Evolutionary conservation across 2,329 filamentous ascomycete species (phyloP).

Genomic region (Emericellopsis cladophorae): DNA sequence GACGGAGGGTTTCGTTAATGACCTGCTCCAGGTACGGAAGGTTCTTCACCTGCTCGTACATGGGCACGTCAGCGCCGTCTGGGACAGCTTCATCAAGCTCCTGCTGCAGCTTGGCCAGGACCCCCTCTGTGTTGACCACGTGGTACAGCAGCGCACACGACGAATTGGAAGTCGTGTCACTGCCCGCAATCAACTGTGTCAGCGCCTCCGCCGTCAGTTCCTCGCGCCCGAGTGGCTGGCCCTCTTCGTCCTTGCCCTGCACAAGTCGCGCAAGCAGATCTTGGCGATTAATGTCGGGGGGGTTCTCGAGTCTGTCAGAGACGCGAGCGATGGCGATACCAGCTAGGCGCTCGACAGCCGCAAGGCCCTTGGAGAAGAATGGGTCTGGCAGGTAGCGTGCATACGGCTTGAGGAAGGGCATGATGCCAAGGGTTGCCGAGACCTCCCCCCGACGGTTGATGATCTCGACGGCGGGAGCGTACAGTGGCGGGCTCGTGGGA

Average conservation of each 20-base stretch:
- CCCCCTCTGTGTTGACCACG: constrained; percentile 54
- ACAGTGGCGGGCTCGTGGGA: constrained; percentile 48
- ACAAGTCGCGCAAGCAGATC: constrained; percentile 76
- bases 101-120: constrained; percentile 58
- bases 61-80: constrained; percentile 47
- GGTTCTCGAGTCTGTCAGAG: constrained; percentile 56
- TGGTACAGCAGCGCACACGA: constrained; percentile 77
- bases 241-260: constrained; percentile 73
- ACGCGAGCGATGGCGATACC: constrained; percentile 83
- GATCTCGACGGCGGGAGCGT: constrained; percentile 73
- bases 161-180: constrained; percentile 67
- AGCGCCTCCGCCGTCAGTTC: constrained; percentile 82
- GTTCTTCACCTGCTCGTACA: constrained; percentile 59
- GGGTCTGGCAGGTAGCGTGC: constrained; percentile 70
- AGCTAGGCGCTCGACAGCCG: constrained; percentile 67
- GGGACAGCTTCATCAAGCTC: constrained; percentile 65
- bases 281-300: constrained; percentile 53
- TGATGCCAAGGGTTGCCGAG: constrained; percentile 63
- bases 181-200: constrained; percentile 75
- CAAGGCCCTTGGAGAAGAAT: constrained; percentile 65
- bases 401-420: constrained; percentile 64
- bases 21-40: constrained; percentile 64
- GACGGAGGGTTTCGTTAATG: constrained; percentile 74
- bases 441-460: constrained; percentile 82
- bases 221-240: constrained; percentile 59